Evolutionary conservation across 345 rosid genomes (phyloP), one percentile per base, ranked within the genome.

Genomic region (Heritiera fomes): DNA sequence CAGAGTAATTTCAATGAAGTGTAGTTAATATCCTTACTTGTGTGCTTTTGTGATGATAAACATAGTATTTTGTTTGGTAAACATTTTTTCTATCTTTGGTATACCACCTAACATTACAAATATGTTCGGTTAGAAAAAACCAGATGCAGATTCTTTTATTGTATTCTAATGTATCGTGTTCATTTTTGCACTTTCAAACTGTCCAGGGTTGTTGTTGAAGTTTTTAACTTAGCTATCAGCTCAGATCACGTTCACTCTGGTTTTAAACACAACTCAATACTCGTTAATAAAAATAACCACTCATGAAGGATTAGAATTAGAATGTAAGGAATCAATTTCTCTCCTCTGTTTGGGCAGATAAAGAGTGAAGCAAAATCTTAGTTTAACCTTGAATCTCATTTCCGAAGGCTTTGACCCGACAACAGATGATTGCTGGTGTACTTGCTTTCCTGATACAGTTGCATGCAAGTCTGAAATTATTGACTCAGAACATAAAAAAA

Each of bases 91-190:
- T 34, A 64, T 3, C 10, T 72, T 71, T 30, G 46, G 40, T 45
- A n/a, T 69, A 49, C 49, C 68, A n/a, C 40, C 58, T 69, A 14
- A 69, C 38, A 69, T 71, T 13, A 10, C 65, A 67, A 23, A 50
- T 69, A 53, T 53, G 55, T 79, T 50, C 68, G 73, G 64, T 56
- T 56, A 34, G 72, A 68, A 50, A 40, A 62, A n/a, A 47, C n/a
- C 58, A 70, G 32, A 50, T 60, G 53, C 76, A 67, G 49, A 78
- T 83, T 85, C 81, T 66, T 80, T 79, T 28, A 73, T 85, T 75
- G 61, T 38, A 78, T 59, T 73, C 47, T 47, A 69, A 59, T 23
- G 14, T 23, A 10, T 60, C 0, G 66, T 61, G 41, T 28, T 41
- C 40, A 61, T 61, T 61, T 50, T 71, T 18, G 32, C 30, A 6